A percentile compares a stretch with the other conserved stretches of the same genome.
Conservation (phyloP, 2,329 filamentous ascomycete genomes). For the Stachybotrys chlorohalonatus region DNA sequence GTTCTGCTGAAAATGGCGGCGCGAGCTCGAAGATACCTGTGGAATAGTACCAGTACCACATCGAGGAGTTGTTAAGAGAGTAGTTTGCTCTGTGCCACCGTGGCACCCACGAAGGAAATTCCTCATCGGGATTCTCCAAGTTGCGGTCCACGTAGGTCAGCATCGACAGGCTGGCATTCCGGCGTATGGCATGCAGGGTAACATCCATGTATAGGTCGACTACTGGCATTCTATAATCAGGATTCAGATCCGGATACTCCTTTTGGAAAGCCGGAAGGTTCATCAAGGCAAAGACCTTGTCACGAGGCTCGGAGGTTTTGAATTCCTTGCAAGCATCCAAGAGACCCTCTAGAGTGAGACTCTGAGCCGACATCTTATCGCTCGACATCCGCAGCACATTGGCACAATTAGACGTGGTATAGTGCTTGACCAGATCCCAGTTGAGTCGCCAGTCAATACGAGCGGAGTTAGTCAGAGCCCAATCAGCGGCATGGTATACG, state of each 20-base stretch:
- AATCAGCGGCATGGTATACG: neutral
- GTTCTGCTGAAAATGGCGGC: neutral
- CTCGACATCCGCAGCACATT: neutral
- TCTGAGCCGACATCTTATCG: neutral
- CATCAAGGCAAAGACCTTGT: constrained; percentile 1
- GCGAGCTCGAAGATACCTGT: neutral
- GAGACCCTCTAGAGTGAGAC: neutral
- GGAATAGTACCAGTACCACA: neutral
- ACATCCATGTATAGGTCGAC: neutral
- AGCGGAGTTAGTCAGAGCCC: neutral
- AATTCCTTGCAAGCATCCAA: neutral
- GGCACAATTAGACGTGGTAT: neutral
- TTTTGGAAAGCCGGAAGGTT: neutral
- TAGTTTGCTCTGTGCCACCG: neutral
- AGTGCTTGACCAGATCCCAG: neutral
- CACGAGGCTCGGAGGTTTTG: neutral
- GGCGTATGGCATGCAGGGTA: neutral
- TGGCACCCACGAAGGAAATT: neutral
- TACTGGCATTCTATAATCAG: neutral
- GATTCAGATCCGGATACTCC: neutral
- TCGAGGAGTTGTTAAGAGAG: neutral
- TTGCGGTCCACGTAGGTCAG: neutral
- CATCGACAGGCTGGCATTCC: neutral
- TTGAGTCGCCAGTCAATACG: neutral
- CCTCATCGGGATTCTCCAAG: neutral